A percentile compares a stretch with the other conserved stretches of the same genome.
Conservation (phyloP, 2,329 filamentous ascomycete genomes). For the Hymenoscyphus repandus region DNA sequence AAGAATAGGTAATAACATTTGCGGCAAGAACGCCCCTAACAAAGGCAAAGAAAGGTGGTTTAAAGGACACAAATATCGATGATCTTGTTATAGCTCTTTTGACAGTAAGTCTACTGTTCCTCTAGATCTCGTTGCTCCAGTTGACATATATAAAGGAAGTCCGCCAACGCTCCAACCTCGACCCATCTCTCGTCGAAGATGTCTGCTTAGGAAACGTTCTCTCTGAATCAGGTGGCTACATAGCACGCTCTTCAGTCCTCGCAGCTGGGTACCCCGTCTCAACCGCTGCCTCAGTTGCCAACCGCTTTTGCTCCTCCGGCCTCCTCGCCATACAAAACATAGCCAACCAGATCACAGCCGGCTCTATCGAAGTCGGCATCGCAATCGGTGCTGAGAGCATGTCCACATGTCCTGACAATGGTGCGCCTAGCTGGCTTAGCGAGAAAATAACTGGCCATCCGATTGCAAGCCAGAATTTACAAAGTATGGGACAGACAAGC, state of each 20-base stretch:
- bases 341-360: conserved; percentile 74
- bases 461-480: conserved; percentile 63
- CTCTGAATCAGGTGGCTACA: conserved; percentile 76
- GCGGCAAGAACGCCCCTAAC: conserved; percentile 86
- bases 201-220: conserved; percentile 9
- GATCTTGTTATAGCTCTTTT: conserved; percentile 82
- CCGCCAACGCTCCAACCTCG: conserved; percentile 37
- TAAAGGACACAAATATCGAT: conserved; percentile 85
- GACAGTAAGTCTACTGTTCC: conserved; percentile 58
- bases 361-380: conserved; percentile 81
- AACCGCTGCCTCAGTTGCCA: conserved; percentile 71
- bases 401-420: conserved; percentile 66
- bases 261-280: conserved; percentile 94
- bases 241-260: conserved; percentile 80
- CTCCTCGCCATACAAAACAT: conserved; percentile 95
- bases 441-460: conserved; percentile 66
- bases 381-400: conserved; percentile 88
- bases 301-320: conserved; percentile 96
- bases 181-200: conserved; percentile 34
- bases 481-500: conserved; percentile 96
- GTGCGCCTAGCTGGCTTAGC: conserved; percentile 73
- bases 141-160: conserved; percentile 2
- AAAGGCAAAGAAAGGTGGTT: conserved; percentile 82
- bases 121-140: not conserved
- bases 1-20: conserved; percentile 67